phyloP scores from a whole-genome alignment of 2,329 filamentous ascomycete genomes.

The Domatiomyces catenatus region DNA sequence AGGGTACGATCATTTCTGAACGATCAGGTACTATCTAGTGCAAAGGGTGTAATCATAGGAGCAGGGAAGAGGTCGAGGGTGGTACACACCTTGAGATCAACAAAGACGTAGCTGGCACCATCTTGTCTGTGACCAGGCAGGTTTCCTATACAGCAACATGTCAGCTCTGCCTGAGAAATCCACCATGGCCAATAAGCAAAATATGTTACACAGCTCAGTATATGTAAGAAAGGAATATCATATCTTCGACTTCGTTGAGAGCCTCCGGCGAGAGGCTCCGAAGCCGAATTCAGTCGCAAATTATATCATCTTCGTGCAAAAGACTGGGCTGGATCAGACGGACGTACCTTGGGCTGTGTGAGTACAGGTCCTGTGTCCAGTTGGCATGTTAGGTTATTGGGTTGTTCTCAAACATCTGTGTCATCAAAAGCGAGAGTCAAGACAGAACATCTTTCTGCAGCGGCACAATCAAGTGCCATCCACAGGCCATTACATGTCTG shows the following conservation, averaged over 20 bases:
- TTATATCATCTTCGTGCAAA: conserved; percentile 68
- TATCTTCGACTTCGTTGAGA: conserved; percentile 56
- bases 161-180: background rate
- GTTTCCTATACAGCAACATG: background rate
- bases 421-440: background rate
- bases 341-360: background rate
- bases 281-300: conserved; percentile 90
- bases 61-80: conserved; percentile 15
- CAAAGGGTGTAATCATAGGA: conserved; percentile 47
- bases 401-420: too few species aligned
- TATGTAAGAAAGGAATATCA: conserved; percentile 99
- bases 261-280: conserved; percentile 85
- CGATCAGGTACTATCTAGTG: conserved; percentile 57
- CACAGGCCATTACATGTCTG: too few species aligned
- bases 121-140: background rate
- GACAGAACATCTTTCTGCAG: background rate
- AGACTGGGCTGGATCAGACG: background rate
- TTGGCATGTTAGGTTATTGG: too few species aligned
- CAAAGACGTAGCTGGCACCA: background rate
- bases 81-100: conserved; percentile 18
- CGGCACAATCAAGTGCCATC: background rate
- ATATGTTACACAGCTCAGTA: conserved; percentile 51
- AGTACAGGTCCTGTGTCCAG: background rate
- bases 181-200: background rate
- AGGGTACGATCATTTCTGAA: conserved; percentile 40